These are phyloP conservation scores for Escovopsis weberi DNA, from an alignment of 2,329 filamentous ascomycete species.

Conservation along the genomic window DNA sequence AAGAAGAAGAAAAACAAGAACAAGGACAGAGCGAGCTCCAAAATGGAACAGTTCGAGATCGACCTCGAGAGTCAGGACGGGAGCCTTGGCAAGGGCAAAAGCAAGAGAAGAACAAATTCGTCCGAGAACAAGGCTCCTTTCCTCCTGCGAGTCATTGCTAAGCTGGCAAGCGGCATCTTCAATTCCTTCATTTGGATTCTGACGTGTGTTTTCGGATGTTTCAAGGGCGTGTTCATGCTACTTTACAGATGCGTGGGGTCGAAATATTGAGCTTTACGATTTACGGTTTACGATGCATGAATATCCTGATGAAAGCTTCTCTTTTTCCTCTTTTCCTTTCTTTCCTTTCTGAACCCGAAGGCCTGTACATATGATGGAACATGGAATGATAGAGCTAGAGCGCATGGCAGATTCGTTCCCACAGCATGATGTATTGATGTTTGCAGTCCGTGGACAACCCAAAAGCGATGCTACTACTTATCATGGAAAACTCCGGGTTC, in stretches of 20 bases:
- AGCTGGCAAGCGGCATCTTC: slow-evolving; percentile 36
- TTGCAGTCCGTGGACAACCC: too few species aligned
- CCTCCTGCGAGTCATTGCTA: slow-evolving; percentile 32
- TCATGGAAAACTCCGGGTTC: too few species aligned
- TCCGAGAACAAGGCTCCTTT: slow-evolving; percentile 34
- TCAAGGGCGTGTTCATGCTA: slow-evolving; percentile 34
- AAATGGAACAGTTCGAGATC: slow-evolving; percentile 42
- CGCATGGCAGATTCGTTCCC: too few species aligned
- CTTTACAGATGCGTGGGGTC: slow-evolving; percentile 36
- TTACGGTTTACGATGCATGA: background rate
- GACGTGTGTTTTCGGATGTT: slow-evolving; percentile 39
- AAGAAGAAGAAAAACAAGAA: slow-evolving; percentile 29
- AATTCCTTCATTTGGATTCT: slow-evolving; percentile 45
- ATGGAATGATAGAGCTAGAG: too few species aligned
- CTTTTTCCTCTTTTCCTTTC: background rate
- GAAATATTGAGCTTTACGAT: slow-evolving; percentile 20
- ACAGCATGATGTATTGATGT: too few species aligned
- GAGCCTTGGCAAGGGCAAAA: slow-evolving; percentile 22
- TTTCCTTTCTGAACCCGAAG: background rate
- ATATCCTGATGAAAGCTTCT: slow-evolving; percentile 2
- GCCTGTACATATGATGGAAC: too few species aligned
- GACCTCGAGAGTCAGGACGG: slow-evolving; percentile 49
- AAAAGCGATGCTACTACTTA: too few species aligned
- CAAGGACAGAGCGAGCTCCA: slow-evolving; percentile 17
- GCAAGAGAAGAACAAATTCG: slow-evolving; percentile 8